Conservation (phyloP, 805 yeast species). For the Ogataea glucozyma region DNA sequence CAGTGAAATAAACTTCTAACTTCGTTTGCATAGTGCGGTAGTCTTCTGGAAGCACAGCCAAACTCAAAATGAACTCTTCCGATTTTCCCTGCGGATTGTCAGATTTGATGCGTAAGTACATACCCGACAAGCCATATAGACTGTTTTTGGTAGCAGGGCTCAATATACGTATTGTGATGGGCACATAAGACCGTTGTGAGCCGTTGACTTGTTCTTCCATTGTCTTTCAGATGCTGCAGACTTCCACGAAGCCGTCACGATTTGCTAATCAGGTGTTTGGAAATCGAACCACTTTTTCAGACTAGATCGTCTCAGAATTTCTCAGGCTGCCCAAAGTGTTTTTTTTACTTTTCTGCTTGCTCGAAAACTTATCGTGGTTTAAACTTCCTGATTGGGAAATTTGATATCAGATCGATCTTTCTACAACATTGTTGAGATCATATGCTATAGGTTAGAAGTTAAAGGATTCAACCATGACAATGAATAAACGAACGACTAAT, state of each 20-base stretch:
- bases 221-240: not conserved
- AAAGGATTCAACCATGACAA: too few species aligned
- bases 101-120: constrained; percentile 8
- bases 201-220: not conserved
- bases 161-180: constrained; percentile 17
- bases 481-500: too few species aligned
- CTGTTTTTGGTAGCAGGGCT: constrained; percentile 14
- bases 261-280: not conserved
- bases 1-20: constrained; percentile 20
- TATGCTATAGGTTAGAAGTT: not conserved
- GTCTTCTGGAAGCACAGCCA: constrained; percentile 15
- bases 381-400: constrained; percentile 8
- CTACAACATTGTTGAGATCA: too few species aligned
- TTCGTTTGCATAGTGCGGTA: constrained; percentile 6
- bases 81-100: not conserved
- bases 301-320: not conserved
- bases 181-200: constrained; percentile 12
- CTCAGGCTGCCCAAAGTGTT: not conserved
- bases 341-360: not conserved
- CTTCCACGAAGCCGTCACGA: not conserved
- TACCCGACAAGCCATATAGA: constrained; percentile 24
- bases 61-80: constrained; percentile 19
- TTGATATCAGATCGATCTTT: too few species aligned
- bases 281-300: constrained; percentile 3
- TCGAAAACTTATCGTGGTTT: constrained; percentile 3